phyloP scores from a whole-genome alignment of 805 yeast species.

The Candida dendrica region DNA sequence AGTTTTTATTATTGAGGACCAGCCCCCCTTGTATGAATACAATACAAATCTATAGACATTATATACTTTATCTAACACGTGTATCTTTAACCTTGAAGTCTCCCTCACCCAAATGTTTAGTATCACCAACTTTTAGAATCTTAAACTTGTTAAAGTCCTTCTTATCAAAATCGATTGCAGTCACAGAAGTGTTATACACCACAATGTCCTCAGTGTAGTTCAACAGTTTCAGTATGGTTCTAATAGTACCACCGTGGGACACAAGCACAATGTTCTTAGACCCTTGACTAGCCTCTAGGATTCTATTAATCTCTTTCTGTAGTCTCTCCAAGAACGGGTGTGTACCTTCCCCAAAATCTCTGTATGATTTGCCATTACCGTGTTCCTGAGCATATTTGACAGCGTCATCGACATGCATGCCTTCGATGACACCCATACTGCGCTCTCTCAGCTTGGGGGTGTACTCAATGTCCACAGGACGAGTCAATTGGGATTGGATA shows the following conservation, averaged over 20 bases:
- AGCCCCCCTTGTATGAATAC: no score
- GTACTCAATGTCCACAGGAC: conserved; percentile 19
- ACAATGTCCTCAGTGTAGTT: conserved; percentile 38
- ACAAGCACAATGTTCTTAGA: conserved; percentile 51
- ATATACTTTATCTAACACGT: conserved; percentile 24
- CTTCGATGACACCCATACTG: conserved; percentile 73
- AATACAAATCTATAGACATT: neutral
- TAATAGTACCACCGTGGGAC: conserved; percentile 79
- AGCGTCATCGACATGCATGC: conserved; percentile 66
- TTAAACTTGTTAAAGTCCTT: conserved; percentile 28
- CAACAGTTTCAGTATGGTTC: conserved; percentile 48
- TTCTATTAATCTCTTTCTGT: conserved; percentile 33
- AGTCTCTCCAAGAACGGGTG: conserved; percentile 43
- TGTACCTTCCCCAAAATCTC: conserved; percentile 59
- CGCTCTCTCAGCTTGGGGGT: conserved; percentile 60
- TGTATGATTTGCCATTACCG: conserved; percentile 44
- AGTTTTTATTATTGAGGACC: no score
- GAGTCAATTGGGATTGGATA: conserved; percentile 24
- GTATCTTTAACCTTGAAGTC: conserved; percentile 42
- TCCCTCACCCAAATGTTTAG: conserved; percentile 56
- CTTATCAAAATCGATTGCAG: conserved; percentile 52
- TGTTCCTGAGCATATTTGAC: conserved; percentile 38
- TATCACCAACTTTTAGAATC: conserved; percentile 55
- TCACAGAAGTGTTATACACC: conserved; percentile 72
- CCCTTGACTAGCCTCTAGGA: conserved; percentile 29